Conservation (phyloP, 345 rosid species). For the Eucalyptus leucophloia region DNA sequence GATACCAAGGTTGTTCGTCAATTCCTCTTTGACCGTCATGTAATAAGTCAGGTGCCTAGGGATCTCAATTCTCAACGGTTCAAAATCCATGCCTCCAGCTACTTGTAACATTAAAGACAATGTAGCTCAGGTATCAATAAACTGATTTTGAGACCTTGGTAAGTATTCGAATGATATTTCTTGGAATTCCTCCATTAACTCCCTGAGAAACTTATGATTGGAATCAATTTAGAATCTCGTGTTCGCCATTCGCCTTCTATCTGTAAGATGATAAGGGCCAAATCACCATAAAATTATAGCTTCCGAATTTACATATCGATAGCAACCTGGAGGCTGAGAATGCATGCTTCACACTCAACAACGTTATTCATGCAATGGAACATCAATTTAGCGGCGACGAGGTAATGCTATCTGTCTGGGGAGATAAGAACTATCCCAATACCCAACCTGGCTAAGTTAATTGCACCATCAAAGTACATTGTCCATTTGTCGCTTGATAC, state of each 20-base stretch:
- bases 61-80: no score
- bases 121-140: fast-evolving
- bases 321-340: fast-evolving
- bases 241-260: fast-evolving
- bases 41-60: fast-evolving
- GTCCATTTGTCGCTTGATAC: fast-evolving
- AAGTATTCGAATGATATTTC: no score
- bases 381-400: fast-evolving
- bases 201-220: fast-evolving
- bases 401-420: fast-evolving
- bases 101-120: fast-evolving
- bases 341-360: fast-evolving
- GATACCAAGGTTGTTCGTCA: fast-evolving
- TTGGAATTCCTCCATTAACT: fast-evolving
- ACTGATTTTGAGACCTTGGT: no score
- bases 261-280: fast-evolving
- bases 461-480: fast-evolving
- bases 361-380: fast-evolving
- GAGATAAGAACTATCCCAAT: fast-evolving
- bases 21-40: fast-evolving
- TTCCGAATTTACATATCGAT: fast-evolving
- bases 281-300: no score
- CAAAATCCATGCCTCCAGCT: no score
- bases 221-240: no score
- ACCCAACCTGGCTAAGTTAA: fast-evolving